Percentiles rank a stretch among this genome's conserved stretches.
These are phyloP conservation scores for Rhizopogon vinicolor DNA, from an alignment of 768 basidiomycete genomes.

Conservation along the genomic window DNA sequence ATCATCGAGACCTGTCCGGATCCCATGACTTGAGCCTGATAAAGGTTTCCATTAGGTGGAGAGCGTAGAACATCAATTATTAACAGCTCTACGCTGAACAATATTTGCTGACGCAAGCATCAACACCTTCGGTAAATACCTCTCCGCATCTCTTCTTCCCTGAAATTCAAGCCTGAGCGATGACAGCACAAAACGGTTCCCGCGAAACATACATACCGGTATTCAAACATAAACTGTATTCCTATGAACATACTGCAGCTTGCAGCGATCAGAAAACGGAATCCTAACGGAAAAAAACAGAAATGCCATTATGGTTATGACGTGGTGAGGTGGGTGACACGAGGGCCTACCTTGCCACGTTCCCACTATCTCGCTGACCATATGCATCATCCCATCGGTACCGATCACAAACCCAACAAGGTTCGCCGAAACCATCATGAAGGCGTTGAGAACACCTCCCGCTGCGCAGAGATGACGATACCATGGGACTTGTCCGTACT, in stretches of 20 bases:
- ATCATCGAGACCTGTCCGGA: background rate
- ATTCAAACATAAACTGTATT: slow-evolving; percentile 94
- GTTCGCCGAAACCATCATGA: slow-evolving; percentile 91
- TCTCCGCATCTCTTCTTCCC: slow-evolving; percentile 69
- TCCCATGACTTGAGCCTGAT: too few species aligned
- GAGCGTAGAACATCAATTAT: background rate
- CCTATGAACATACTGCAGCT: slow-evolving; percentile 70
- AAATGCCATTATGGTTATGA: background rate
- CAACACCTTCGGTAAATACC: slow-evolving; percentile 54
- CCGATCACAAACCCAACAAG: slow-evolving; percentile 95
- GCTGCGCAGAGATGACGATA: slow-evolving; percentile 82
- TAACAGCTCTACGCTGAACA: background rate
- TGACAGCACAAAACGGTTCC: background rate
- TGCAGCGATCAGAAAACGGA: slow-evolving; percentile 59
- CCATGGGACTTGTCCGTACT: slow-evolving; percentile 74
- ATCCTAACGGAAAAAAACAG: slow-evolving; percentile 35
- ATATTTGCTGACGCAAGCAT: background rate
- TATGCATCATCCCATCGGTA: slow-evolving; percentile 68
- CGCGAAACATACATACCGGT: slow-evolving; percentile 51
- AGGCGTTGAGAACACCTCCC: slow-evolving; percentile 78
- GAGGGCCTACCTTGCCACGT: slow-evolving; percentile 54
- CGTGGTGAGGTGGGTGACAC: background rate
- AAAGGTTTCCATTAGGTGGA: background rate
- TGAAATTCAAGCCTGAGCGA: slow-evolving; percentile 20
- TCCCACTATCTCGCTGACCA: slow-evolving; percentile 57